These are phyloP conservation scores for Colletotrichum camelliae DNA, from an alignment of 2,329 filamentous ascomycete species.

Conservation along the genomic window DNA sequence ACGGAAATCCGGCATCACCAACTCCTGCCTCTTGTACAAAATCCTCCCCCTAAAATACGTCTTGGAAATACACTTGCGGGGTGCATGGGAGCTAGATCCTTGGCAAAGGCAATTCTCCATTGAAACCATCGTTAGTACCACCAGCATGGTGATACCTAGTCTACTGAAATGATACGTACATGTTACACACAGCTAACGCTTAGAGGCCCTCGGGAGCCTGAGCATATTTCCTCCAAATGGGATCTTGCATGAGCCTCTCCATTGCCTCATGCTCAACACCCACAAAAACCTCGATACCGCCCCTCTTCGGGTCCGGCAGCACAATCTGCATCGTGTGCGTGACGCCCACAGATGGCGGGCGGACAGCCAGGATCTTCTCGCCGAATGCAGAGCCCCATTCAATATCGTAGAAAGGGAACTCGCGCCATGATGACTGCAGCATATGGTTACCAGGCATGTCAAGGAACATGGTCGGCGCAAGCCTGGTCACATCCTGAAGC, in stretches of 20 bases:
- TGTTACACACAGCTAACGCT: not conserved
- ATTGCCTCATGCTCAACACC: slow-evolving; percentile 34
- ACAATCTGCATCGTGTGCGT: slow-evolving; percentile 38
- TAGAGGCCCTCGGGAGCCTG: not conserved
- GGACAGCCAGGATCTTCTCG: slow-evolving; percentile 32
- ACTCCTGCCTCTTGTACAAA: not conserved
- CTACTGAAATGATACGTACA: not conserved
- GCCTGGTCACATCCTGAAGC: slow-evolving; percentile 34
- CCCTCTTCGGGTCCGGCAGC: slow-evolving; percentile 34
- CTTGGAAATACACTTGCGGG: not conserved
- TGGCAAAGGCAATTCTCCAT: not conserved
- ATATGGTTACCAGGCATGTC: slow-evolving; percentile 39
- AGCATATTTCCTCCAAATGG: slow-evolving; percentile 24
- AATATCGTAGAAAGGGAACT: slow-evolving; percentile 36
- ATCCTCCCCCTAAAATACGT: not conserved
- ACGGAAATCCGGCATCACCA: not conserved
- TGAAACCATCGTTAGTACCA: not conserved
- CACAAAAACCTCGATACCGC: slow-evolving; percentile 38
- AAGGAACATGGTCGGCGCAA: slow-evolving; percentile 37
- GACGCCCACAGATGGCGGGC: slow-evolving; percentile 34
- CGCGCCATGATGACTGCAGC: slow-evolving; percentile 37
- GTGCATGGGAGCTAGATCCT: not conserved
- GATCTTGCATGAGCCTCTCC: slow-evolving; percentile 32
- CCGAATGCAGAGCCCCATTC: slow-evolving; percentile 36
- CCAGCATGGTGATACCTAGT: not conserved